Conservation (phyloP, 164 flowering plant species). For the Chloranthus sessilifolius region DNA sequence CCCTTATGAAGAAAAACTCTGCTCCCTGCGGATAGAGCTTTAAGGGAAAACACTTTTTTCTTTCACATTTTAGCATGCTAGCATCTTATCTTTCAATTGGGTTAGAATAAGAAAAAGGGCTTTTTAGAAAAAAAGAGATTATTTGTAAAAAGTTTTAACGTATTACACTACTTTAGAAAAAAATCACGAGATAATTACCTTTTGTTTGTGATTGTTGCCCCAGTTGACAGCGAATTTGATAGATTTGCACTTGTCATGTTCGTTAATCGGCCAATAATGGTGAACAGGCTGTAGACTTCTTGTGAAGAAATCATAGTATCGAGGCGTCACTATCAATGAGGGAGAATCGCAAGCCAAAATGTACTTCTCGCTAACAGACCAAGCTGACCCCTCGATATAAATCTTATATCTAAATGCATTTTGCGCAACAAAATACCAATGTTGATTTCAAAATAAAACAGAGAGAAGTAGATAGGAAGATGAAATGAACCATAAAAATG, state of each 20-base stretch:
- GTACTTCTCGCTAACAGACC: constrained; percentile 76
- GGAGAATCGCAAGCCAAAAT: constrained; percentile 63
- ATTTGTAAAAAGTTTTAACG: too few species aligned
- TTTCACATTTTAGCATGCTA: too few species aligned
- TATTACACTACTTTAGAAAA: too few species aligned
- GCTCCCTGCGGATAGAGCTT: too few species aligned
- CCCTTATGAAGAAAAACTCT: too few species aligned
- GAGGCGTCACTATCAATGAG: constrained; percentile 36
- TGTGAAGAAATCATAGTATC: constrained; percentile 55
- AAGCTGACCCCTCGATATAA: constrained; percentile 57
- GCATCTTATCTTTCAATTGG: too few species aligned
- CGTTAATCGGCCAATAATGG: constrained; percentile 70
- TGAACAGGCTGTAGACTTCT: constrained; percentile 47
- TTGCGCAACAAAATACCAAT: neutral
- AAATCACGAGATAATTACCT: too few species aligned
- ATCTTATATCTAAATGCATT: constrained; percentile 43
- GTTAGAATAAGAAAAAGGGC: too few species aligned
- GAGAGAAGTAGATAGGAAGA: too few species aligned
- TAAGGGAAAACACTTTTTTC: too few species aligned
- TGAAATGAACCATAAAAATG: too few species aligned
- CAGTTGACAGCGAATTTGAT: constrained; percentile 65
- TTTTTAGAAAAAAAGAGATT: too few species aligned
- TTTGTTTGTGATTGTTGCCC: constrained; percentile 50
- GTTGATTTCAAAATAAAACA: neutral
- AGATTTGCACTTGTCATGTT: constrained; percentile 33